Base-by-base conservation (phyloP, 2,329 filamentous ascomycete genomes). In the Cadophora malorum region DNA sequence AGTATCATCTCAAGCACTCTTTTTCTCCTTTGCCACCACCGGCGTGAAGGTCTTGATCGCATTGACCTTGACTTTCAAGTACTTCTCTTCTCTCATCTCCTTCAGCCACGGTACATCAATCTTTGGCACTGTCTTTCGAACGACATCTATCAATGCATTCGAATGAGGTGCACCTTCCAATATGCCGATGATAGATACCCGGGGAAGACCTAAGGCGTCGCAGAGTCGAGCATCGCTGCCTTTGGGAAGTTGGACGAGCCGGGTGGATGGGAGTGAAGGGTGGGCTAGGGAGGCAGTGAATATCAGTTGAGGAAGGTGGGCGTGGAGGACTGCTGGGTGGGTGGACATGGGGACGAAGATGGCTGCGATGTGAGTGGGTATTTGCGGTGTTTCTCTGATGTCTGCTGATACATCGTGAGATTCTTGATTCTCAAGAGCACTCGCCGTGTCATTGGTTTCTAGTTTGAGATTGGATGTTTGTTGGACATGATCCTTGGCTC, bases 161-260 rank as follows among this genome's bases (percentile, higher is more conserved):
- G 86, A 82, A 52, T 86, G 84, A 0, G 88, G 88, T 0, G 89
- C 87, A 47, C 80, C 83, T 7, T 81, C 80, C 23, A 82, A 78
- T 7, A 93, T 76, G 0, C 85, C 91, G 38, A 93, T 79, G 25
- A 88, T 88, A 1, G 89, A 91, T 0, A 88, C 88, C 41, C 89
- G 83, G 0, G 88, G 87, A 10, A 92, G 82, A 1, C 86, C 86
- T 3, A 93, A 80, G 23, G 83, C 83, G 35, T 80, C 77, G 59
- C 85, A 85, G 19, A 93, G 78, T 14, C 83, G 83, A 19, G 85
- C 80, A 56, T 90, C 89, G 61, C 84, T 86, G 0, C 84, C 79
- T 63, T 84, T 87, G 0, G 89, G 88, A 58, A 93, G 83, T 0
- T 87, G 85, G 2, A 93, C 82, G 2, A 93, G 82, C 25, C 85